Conservation (phyloP, 306 rosid genomes). For the Vigna reflexopilosa region DNA sequence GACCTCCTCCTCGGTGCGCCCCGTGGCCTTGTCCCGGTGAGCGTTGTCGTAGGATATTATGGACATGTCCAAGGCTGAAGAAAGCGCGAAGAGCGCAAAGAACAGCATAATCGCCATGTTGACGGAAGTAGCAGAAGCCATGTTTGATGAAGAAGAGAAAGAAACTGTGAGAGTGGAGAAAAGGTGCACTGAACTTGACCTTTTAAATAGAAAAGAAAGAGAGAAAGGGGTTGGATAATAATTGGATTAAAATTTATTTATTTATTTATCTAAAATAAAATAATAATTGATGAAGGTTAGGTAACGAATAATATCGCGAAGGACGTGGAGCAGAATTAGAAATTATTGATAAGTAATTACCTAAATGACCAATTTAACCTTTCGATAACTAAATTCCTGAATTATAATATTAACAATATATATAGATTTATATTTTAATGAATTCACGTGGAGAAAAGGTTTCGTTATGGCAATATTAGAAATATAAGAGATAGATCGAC, state of each 20-base stretch:
- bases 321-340: neutral
- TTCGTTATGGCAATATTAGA: no score
- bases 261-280: no score
- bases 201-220: conserved; percentile 44
- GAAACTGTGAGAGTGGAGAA: conserved; percentile 6
- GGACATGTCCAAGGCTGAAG: conserved; percentile 78
- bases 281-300: conserved; percentile 21
- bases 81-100: conserved; percentile 46
- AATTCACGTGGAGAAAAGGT: neutral
- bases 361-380: no score
- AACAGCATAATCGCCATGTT: conserved; percentile 39
- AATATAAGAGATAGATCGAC: no score
- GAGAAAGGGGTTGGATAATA: neutral
- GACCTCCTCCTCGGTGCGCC: conserved; percentile 67
- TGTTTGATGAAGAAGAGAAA: conserved; percentile 2
- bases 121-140: conserved; percentile 60
- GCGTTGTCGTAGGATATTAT: conserved; percentile 62
- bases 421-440: neutral
- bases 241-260: no score
- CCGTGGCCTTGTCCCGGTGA: conserved; percentile 42
- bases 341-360: neutral
- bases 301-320: conserved; percentile 3
- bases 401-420: no score
- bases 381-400: no score
- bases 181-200: conserved; percentile 44